These are phyloP conservation scores for Actinomortierella wolfii DNA, from an alignment of 371 early-diverging fungal genomes.

Conservation along the genomic window DNA sequence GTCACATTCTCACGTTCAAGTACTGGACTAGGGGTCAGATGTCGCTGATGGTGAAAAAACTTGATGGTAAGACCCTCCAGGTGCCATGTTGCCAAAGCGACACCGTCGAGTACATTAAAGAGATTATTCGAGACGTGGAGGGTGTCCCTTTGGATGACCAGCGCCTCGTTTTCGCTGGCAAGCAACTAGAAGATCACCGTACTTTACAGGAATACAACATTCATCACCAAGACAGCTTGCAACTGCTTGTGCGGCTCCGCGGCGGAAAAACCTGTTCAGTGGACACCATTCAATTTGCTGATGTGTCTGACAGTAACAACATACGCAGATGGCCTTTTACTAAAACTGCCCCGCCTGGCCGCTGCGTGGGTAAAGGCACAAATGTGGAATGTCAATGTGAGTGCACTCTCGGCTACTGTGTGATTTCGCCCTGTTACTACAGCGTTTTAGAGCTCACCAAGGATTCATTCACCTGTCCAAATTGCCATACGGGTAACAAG, in stretches of 20 bases:
- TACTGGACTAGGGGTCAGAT: no score
- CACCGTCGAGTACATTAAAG: no score
- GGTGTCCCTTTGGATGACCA: slow-evolving; percentile 78
- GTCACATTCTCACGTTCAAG: no score
- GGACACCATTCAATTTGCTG: slow-evolving; percentile 2
- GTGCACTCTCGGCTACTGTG: slow-evolving; percentile 5
- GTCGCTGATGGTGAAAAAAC: slow-evolving; percentile 85
- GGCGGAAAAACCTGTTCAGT: no score
- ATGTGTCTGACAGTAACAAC: slow-evolving; percentile 4
- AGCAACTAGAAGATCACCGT: no score
- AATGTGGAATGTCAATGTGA: slow-evolving; percentile 14
- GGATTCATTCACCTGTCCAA: slow-evolving; percentile 8
- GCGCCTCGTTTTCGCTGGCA: slow-evolving; percentile 85
- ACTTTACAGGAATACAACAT: no score
- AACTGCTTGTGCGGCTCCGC: no score
- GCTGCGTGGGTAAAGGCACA: slow-evolving; percentile 1
- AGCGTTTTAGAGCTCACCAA: slow-evolving; percentile 13
- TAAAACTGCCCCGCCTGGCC: background rate
- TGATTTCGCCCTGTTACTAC: background rate
- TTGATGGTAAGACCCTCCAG: slow-evolving; percentile 64
- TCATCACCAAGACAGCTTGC: no score
- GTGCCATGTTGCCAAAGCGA: no score
- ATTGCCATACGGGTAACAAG: background rate
- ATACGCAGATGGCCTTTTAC: background rate
- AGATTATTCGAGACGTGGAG: slow-evolving; percentile 88